Evolutionary conservation across 306 rosid genomes (phyloP).

Genomic region (Vigna radiata): DNA sequence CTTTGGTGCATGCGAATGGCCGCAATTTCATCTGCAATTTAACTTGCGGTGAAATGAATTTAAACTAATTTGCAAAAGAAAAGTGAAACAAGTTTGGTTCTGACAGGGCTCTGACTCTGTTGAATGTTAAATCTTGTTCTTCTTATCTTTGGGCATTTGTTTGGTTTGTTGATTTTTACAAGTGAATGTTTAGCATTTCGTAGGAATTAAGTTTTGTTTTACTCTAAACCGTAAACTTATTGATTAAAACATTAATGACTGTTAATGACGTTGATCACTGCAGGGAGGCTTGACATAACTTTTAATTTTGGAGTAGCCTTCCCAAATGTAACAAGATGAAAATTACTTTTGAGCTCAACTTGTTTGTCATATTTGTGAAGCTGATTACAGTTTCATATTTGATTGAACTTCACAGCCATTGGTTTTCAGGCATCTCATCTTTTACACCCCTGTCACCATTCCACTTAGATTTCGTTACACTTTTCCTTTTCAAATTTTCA

Average conservation of each 20-base stretch:
- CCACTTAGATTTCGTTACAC: not conserved
- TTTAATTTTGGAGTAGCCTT: not conserved
- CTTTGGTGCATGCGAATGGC: not conserved
- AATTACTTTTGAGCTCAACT: not conserved
- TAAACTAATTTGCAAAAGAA: not conserved
- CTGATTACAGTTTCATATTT: not conserved
- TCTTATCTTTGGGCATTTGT: not conserved
- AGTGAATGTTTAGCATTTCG: not conserved
- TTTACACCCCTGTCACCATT: not conserved
- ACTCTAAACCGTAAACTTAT: not conserved
- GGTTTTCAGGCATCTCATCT: constrained; percentile 3
- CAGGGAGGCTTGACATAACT: not conserved
- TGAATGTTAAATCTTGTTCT: not conserved
- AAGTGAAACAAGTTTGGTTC: not conserved
- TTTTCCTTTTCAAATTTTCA: not conserved
- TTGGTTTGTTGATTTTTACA: not conserved
- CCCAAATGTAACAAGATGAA: not conserved
- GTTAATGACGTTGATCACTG: not conserved
- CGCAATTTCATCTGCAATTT: not conserved
- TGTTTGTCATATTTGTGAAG: not conserved
- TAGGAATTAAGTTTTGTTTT: not conserved
- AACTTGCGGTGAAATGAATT: not conserved
- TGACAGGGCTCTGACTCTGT: not conserved
- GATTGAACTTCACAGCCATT: not conserved
- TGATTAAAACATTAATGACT: not conserved